Evolutionary conservation across 139 green algal genomes (phyloP).

Genomic region (Chlamydomonas sphaeroides): DNA sequence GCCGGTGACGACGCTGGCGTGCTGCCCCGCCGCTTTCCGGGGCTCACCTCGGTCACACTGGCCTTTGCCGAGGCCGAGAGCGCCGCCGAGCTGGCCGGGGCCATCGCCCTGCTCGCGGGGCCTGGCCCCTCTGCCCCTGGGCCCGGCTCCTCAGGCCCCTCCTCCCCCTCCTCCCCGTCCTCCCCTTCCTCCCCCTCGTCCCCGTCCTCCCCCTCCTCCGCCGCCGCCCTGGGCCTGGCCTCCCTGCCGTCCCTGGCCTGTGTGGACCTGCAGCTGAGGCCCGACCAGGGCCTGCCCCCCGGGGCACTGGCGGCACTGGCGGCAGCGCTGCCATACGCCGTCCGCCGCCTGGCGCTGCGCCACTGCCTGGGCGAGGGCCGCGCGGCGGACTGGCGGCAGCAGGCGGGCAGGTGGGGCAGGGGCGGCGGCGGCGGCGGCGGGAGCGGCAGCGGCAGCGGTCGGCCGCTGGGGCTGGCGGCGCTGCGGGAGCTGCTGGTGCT

Average conservation of each 20-base stretch:
- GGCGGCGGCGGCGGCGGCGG: background rate
- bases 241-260: background rate
- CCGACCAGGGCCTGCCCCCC: background rate
- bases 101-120: too few species aligned
- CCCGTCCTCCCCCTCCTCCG: too few species aligned
- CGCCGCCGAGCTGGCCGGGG: too few species aligned
- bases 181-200: too few species aligned
- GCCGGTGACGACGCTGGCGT: too few species aligned
- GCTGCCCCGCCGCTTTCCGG: too few species aligned
- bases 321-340: background rate
- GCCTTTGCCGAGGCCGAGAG: too few species aligned
- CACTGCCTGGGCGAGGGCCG: background rate
- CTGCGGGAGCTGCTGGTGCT: slow-evolving; percentile 1
- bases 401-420: too few species aligned
- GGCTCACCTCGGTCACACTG: too few species aligned
- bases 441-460: background rate
- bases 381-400: background rate
- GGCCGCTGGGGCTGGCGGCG: background rate
- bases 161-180: too few species aligned
- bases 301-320: background rate
- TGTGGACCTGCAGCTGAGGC: background rate
- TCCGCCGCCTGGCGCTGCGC: background rate
- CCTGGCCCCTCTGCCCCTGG: too few species aligned
- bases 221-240: background rate
- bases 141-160: too few species aligned